phyloP scores from a whole-genome alignment of 768 basidiomycete genomes.

The Boletus subparvulus region DNA sequence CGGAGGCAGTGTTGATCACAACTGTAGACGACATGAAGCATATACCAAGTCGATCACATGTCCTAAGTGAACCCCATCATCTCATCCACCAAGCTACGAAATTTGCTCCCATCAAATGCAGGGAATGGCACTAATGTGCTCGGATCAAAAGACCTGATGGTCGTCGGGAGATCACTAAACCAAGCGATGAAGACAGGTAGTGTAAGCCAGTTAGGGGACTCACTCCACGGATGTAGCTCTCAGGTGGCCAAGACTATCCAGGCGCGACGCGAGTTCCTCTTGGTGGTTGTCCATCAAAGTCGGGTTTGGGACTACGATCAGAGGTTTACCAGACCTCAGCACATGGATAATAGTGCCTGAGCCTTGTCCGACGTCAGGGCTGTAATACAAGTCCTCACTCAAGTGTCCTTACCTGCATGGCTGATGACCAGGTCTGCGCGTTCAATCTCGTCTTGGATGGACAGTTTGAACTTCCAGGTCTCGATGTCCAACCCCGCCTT shows the following conservation, averaged over 20 bases:
- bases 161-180: conserved; percentile 51
- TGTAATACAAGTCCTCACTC: neutral
- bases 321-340: conserved; percentile 65
- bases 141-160: conserved; percentile 51
- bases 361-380: conserved; percentile 46
- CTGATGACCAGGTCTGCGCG: conserved; percentile 81
- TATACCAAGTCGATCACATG: conserved; percentile 24
- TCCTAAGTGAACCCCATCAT: conserved; percentile 64
- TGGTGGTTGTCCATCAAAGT: conserved; percentile 93
- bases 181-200: conserved; percentile 8
- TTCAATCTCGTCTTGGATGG: conserved; percentile 63
- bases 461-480: conserved; percentile 72
- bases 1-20: neutral
- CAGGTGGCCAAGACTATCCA: conserved; percentile 60
- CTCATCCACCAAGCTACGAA: conserved; percentile 67
- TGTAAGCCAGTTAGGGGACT: conserved; percentile 25
- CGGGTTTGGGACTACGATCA: conserved; percentile 89
- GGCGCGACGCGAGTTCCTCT: conserved; percentile 74
- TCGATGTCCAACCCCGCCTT: conserved; percentile 54
- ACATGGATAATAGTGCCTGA: conserved; percentile 94
- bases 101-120: conserved; percentile 63
- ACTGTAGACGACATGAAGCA: neutral
- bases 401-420: conserved; percentile 74
- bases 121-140: conserved; percentile 58
- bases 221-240: conserved; percentile 57